Conservation (phyloP, 78 protist genomes). For the Dictyostelium capitatum region DNA sequence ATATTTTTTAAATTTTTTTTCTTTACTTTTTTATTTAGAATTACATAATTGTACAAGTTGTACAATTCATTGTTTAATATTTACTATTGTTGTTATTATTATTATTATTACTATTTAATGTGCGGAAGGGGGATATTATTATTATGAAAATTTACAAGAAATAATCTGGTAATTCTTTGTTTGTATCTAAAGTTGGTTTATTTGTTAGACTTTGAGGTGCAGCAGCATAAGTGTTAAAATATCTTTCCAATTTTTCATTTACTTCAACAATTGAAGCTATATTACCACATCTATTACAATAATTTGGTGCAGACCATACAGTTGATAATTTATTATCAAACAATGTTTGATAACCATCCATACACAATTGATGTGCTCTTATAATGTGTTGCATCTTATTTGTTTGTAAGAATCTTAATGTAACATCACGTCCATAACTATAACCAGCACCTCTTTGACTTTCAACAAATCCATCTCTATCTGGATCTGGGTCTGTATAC, state of each 20-base stretch:
- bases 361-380: slow-evolving; percentile 98
- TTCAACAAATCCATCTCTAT: slow-evolving; percentile 77
- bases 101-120: slow-evolving; percentile 11
- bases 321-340: slow-evolving; percentile 90
- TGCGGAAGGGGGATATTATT: neutral
- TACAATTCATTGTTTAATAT: neutral
- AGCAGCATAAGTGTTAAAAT: slow-evolving; percentile 64
- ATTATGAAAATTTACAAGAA: slow-evolving; percentile 41
- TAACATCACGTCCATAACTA: slow-evolving; percentile 94
- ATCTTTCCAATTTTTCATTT: slow-evolving; percentile 80
- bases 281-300: slow-evolving; percentile 98
- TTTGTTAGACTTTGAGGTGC: slow-evolving; percentile 66
- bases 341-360: slow-evolving; percentile 97
- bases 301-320: slow-evolving; percentile 99
- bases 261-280: slow-evolving; percentile 96
- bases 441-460: slow-evolving; percentile 95
- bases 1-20: neutral
- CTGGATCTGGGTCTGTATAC: slow-evolving; percentile 72
- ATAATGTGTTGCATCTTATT: slow-evolving; percentile 90
- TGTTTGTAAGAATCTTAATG: slow-evolving; percentile 88
- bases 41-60: slow-evolving; percentile 1
- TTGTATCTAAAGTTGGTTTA: slow-evolving; percentile 69
- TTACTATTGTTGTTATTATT: no score
- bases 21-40: slow-evolving; percentile 1
- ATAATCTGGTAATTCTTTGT: slow-evolving; percentile 80